These are phyloP conservation scores for Linum lewisii DNA, from an alignment of 345 rosid species.

Conservation along the genomic window DNA sequence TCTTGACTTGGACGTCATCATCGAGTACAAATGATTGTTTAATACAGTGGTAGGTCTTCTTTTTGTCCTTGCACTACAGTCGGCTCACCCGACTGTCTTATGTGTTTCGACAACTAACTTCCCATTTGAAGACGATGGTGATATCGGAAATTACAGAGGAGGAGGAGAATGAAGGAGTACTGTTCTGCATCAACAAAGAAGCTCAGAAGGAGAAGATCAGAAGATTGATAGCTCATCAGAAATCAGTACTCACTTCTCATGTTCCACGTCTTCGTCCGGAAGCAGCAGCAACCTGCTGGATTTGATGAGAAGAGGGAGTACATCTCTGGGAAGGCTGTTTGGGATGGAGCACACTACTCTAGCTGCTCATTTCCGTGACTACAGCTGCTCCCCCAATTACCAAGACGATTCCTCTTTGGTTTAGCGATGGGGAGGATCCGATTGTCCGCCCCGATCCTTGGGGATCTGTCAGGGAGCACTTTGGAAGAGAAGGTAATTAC, in stretches of 20 bases:
- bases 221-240: conserved; percentile 34
- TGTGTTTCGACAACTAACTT: too few species aligned
- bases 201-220: conserved; percentile 31
- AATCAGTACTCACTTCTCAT: conserved; percentile 30
- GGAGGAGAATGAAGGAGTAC: conserved; percentile 15
- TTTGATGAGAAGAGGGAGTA: conserved; percentile 38
- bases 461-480: conserved; percentile 23
- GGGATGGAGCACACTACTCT: conserved; percentile 47
- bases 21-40: too few species aligned
- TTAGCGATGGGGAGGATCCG: conserved; percentile 25
- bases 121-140: too few species aligned
- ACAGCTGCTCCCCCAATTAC: conserved; percentile 30
- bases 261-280: conserved; percentile 19
- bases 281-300: conserved; percentile 27
- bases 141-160: conserved; percentile 37
- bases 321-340: conserved; percentile 36
- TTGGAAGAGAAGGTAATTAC: conserved; percentile 20
- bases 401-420: conserved; percentile 39
- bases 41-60: too few species aligned
- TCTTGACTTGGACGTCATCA: too few species aligned
- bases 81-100: too few species aligned
- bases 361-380: conserved; percentile 33
- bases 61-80: too few species aligned
- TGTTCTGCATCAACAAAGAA: conserved; percentile 16
- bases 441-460: conserved; percentile 28